phyloP scores from a whole-genome alignment of 2,329 filamentous ascomycete genomes.

The Sporothrix schenckii region DNA sequence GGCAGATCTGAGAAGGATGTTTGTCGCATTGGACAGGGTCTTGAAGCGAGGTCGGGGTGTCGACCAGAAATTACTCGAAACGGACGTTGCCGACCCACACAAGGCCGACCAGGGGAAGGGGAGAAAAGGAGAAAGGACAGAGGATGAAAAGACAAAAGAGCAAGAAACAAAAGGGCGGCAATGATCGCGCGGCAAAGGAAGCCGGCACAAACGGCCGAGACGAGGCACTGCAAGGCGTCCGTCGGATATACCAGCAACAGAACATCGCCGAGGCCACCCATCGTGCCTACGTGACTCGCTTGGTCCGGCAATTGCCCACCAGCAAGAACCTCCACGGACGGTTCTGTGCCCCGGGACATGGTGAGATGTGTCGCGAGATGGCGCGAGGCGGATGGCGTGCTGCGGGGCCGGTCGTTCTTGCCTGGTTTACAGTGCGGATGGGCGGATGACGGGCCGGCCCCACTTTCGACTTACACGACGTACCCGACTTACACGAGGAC shows the following conservation, averaged over 20 bases:
- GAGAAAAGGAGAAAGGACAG: background rate
- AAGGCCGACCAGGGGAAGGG: background rate
- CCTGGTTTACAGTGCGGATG: background rate
- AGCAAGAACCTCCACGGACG: no score
- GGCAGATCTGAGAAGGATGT: background rate
- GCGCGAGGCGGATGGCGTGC: constrained; percentile 12
- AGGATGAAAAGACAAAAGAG: no score
- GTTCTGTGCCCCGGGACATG: background rate
- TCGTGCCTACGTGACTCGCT: background rate
- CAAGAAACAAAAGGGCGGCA: background rate
- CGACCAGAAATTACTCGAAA: constrained; percentile 3
- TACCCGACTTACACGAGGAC: constrained; percentile 23
- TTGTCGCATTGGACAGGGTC: background rate
- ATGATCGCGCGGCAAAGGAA: no score
- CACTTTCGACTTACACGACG: constrained; percentile 23
- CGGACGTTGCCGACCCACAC: constrained; percentile 1
- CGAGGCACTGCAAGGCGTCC: background rate
- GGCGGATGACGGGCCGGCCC: background rate
- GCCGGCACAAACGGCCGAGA: background rate
- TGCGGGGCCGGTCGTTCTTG: background rate
- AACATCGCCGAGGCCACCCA: background rate
- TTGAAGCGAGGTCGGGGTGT: constrained; percentile 3
- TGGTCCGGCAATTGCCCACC: background rate
- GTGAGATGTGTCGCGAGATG: background rate
- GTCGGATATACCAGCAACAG: background rate